Base-by-base conservation (phyloP, 305 asterid genomes). In the Fraxinus sp. region DNA sequence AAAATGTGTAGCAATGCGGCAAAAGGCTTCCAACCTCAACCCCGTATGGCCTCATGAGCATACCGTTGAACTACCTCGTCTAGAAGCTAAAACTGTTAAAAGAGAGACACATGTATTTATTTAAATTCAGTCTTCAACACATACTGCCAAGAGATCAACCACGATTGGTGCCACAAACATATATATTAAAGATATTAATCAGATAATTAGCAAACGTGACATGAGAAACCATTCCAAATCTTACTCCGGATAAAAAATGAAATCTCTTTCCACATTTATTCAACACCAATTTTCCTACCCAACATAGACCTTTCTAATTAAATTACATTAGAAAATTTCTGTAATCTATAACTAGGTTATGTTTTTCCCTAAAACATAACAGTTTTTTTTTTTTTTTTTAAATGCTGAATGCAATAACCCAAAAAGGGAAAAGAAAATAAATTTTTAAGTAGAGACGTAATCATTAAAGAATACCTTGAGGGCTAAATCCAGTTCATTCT, bases 401-500 rank as follows among this genome's bases (percentile, higher is more conserved):
- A 4, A 55, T 55, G 26, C 73, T 36, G 37, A 64, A 35, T 33
- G 28, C 24, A n/a, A 20, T 28, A 0, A 75, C 43, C n/a, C 46
- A 14, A 75, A 70, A 14, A n/a, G 9, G 52, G 9, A 28, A 11
- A 18, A 46, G 55, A 46, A 46, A 46, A 46, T 3, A 46, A 11
- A 11, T 46, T 46, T 46, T 46, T 46, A 46, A 46, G n/a, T 46
- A 11, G 55, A 46, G 55, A 59, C 28, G 30, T 1, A 26, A 28
- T 26, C 0, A 10, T 36, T 11, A 7, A 24, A 62, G 8, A 8
- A 78, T 89, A 92, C 97, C 94, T 85, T 82, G 83, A 92, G 84
- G 77, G 96, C 86, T 82, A 93, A 85, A 79, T 89, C 89, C 79
- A 90, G 43, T 81, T 93, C 91, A 57, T 93, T 91, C 79, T 93